Evolutionary conservation across 768 basidiomycete genomes (phyloP), one percentile per base, ranked within the genome.

Genomic region (Amanita phalloides): DNA sequence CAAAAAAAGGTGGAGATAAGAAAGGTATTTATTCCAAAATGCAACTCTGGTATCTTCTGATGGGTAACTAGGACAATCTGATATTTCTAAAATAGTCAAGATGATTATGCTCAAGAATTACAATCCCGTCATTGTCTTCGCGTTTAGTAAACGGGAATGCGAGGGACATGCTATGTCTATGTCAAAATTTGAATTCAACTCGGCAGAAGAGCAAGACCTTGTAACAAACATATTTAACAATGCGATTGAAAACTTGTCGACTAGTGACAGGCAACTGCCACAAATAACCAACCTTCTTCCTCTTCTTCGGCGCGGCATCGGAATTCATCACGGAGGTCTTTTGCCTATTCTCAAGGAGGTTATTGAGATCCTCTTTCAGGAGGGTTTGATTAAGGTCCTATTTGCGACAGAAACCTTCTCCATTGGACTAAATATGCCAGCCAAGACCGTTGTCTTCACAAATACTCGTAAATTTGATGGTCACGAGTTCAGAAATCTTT

Each of bases 321-420:
- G 96, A 49, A 93, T 99, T 59, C 96, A 99, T 74, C 96, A 99
- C 61, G 94, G 95, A 37, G 96, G 96, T 39, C 79, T 99, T 36
- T 78, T 99, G 14, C 96, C 96, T 0, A 96, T 98, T 56, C 76
- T 99, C 39, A 99, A 99, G 64, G 96, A 99, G 64, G 93, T 97
- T 45, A 97, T 99, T 66, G 96, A 99, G 66, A 96, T 99, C 53
- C 77, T 99, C 39, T 99, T 99, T 72, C 94, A 97, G 64, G 94
- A 98, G 62, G 94, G 95, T 8, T 75, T 98, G 42, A 92, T 98
- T 72, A 99, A 99, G 65, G 93, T 92, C 30, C 79, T 99, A 37
- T 99, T 98, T 61, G 96, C 96, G 6, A 99, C 96, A 0, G 96
- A 99, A 69, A 99, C 96, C 0, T 97, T 97, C 69, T 95, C 94